phyloP scores from a whole-genome alignment of 192 early-diverging fungal genomes.

The Podochytrium sp. region DNA sequence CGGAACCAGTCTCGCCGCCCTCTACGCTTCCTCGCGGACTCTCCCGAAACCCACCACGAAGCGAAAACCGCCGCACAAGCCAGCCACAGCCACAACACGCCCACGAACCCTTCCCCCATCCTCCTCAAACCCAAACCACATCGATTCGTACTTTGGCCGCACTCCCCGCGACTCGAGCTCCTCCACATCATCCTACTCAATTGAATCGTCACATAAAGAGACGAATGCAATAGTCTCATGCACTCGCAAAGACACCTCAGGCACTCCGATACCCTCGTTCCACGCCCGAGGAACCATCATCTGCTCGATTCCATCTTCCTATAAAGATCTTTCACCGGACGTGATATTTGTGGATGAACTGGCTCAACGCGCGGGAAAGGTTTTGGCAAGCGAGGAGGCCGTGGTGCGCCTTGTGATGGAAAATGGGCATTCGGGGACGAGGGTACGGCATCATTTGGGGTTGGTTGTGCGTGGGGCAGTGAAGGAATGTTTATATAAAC shows the following conservation, averaged over 20 bases:
- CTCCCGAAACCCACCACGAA: not conserved
- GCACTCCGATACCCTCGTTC: not conserved
- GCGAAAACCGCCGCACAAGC: not conserved
- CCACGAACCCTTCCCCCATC: not conserved
- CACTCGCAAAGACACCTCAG: not conserved
- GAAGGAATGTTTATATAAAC: not conserved
- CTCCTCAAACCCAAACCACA: not conserved
- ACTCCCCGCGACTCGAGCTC: too few species aligned
- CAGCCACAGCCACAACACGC: not conserved
- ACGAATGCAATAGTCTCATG: not conserved
- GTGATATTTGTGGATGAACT: not conserved
- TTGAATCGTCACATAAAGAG: too few species aligned
- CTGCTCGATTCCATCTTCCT: not conserved
- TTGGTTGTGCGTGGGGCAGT: not conserved
- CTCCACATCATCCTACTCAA: too few species aligned
- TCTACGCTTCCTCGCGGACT: not conserved
- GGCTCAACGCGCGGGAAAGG: not conserved
- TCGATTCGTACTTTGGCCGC: slow-evolving; percentile 1
- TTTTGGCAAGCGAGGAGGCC: too few species aligned
- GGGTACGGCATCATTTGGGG: not conserved
- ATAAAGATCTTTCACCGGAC: not conserved
- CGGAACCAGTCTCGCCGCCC: not conserved
- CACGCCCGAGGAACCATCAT: not conserved
- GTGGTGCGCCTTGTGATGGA: too few species aligned
- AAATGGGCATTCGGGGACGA: not conserved